A percentile compares a stretch with the other conserved stretches of the same genome.
Conservation (phyloP, 106 monocot species). For the Dioscorea alata region DNA sequence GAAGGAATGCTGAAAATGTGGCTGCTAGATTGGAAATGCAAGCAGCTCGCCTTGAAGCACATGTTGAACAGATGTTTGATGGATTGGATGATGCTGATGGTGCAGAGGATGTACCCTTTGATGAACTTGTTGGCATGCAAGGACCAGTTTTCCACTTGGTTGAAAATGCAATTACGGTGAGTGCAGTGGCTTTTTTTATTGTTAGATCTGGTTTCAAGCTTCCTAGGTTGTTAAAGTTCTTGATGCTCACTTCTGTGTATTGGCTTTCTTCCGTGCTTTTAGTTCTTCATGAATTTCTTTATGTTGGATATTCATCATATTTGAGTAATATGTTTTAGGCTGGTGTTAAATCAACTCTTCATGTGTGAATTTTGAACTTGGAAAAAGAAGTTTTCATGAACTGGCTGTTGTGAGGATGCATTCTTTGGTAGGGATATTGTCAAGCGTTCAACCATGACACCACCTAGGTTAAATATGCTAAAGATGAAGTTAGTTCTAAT, state of each 20-base stretch:
- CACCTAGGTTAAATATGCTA: no score
- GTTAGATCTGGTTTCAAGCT: neutral
- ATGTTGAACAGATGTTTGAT: conserved; percentile 99
- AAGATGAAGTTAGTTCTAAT: no score
- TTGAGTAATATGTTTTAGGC: no score
- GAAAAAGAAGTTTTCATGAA: no score
- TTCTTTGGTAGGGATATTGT: no score
- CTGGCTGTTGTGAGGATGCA: no score
- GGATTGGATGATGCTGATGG: conserved; percentile 99
- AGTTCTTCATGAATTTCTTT: no score
- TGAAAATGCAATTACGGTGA: conserved; percentile 98
- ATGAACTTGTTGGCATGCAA: conserved; percentile 99
- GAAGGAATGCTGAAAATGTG: conserved; percentile 99
- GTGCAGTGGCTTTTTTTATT: conserved; percentile 13
- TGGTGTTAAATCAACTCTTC: no score
- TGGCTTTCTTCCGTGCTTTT: neutral
- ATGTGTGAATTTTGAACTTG: no score
- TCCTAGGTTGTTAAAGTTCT: neutral
- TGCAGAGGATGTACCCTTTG: conserved; percentile 99
- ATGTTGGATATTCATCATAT: no score
- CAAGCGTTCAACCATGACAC: no score
- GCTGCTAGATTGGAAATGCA: conserved; percentile 93
- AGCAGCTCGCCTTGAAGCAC: conserved; percentile 91
- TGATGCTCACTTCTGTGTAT: neutral
- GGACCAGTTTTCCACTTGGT: conserved; percentile 96